Evolutionary conservation across 2,329 filamentous ascomycete species (phyloP).

Genomic region (Alternaria triticimaculans): DNA sequence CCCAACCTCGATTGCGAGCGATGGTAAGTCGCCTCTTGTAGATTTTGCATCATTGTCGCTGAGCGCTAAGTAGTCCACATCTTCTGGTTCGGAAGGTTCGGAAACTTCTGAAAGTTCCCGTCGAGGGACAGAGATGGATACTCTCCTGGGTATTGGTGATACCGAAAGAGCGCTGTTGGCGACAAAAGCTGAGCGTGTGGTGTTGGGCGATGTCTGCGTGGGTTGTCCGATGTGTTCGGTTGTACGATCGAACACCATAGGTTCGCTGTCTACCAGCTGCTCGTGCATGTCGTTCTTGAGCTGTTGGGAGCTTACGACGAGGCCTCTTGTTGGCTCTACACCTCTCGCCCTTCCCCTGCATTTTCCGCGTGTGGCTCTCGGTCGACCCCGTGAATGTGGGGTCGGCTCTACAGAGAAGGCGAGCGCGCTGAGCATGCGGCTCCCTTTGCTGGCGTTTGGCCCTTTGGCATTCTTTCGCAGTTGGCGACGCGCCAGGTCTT

Average conservation of each 20-base stretch:
- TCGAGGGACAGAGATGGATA: constrained; percentile 1
- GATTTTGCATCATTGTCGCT: constrained; percentile 11
- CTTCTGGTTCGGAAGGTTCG: constrained; percentile 9
- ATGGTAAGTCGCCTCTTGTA: constrained; percentile 15
- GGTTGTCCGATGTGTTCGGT: constrained; percentile 17
- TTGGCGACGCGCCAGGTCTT: constrained; percentile 24
- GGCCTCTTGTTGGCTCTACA: background rate
- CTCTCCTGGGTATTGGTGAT: constrained; percentile 18
- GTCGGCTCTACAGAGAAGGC: constrained; percentile 12
- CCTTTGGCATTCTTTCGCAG: constrained; percentile 35
- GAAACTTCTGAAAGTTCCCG: constrained; percentile 10
- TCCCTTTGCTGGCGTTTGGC: constrained; percentile 15
- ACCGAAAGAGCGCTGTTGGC: constrained; percentile 40
- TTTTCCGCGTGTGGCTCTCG: constrained; percentile 18
- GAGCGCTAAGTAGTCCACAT: background rate
- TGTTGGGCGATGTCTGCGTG: constrained; percentile 23
- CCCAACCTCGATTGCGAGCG: constrained; percentile 13
- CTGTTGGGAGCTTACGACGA: background rate
- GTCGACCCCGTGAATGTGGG: constrained; percentile 15
- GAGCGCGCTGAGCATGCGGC: constrained; percentile 15
- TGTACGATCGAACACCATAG: constrained; percentile 14
- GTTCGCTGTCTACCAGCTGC: constrained; percentile 1
- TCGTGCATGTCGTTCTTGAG: constrained; percentile 4
- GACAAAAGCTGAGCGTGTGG: constrained; percentile 39
- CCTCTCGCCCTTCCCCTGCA: constrained; percentile 4